Evolutionary conservation across 352 stramenopile species (phyloP).

Genomic region (Phytophthora brassicae): DNA sequence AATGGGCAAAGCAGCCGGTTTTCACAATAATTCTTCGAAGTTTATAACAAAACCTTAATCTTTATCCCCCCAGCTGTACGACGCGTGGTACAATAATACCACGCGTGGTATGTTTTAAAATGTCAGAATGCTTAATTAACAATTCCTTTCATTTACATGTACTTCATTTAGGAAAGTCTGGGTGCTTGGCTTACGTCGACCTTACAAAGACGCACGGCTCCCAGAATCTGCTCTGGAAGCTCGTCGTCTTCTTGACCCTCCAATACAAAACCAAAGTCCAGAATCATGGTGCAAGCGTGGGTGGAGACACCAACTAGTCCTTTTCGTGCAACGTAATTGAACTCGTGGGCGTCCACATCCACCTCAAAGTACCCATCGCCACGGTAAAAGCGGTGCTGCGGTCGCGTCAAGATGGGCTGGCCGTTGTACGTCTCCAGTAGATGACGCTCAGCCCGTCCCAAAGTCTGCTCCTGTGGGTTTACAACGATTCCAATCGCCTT

Average conservation of each 20-base stretch:
- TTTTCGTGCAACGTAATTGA: constrained; percentile 84
- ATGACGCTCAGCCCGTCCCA: constrained; percentile 72
- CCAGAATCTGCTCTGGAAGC: constrained; percentile 77
- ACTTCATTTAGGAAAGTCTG: constrained; percentile 32
- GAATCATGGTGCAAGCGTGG: constrained; percentile 79
- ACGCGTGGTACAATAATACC: no score
- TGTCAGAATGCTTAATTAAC: no score
- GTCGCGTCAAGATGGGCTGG: constrained; percentile 77
- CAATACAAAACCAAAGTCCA: constrained; percentile 84
- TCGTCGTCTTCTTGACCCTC: constrained; percentile 80
- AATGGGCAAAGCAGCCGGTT: no score
- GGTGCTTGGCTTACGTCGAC: constrained; percentile 64
- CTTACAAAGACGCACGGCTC: constrained; percentile 73
- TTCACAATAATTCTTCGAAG: no score
- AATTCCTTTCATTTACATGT: neutral
- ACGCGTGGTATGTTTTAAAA: no score
- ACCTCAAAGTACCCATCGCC: constrained; percentile 82
- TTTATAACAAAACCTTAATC: no score
- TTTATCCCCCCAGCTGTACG: no score
- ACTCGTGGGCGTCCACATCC: constrained; percentile 80
- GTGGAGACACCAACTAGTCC: constrained; percentile 69
- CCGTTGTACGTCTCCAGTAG: constrained; percentile 85
- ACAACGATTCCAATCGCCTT: constrained; percentile 84
- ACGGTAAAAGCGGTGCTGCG: constrained; percentile 75
- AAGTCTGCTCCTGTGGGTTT: constrained; percentile 68